Evolutionary conservation across 2,329 filamentous ascomycete species (phyloP), one percentile per base, ranked within the genome.

Genomic region (Alternaria gansuensis): DNA sequence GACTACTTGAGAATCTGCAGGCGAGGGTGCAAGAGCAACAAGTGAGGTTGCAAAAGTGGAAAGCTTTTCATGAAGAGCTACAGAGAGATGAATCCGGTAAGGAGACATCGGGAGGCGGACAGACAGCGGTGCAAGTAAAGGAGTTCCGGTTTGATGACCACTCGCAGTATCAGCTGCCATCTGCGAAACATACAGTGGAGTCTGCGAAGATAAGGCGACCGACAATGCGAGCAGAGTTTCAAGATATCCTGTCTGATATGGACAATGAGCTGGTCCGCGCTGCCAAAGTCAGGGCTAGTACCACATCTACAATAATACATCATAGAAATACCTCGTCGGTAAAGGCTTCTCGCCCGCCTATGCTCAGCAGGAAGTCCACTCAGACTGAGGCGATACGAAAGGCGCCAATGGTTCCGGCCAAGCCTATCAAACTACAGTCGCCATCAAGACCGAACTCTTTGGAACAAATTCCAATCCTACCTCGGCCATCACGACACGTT

Each of bases 1-100:
- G 87, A 0, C 77, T 93, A 1, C 71, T 97, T 21, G 84, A 90
- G 61, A 88, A 93, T 70, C 79, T 97, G 5, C 89, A 94, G 53
- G 77, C 78, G 21, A 85, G 91, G 13, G 85, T 95, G 0, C 80
- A 82, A 41, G 80, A 84, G 6, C 92, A 96, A 67, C 84, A 85
- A 53, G 83, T 84, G 43, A 85, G 92, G 37, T 76, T 97, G 28
- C 82, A 86, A 51, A 88, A 84, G 74, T 96, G 92, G 93, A 84
- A 89, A 66, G 82, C 81, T n/a, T 92, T 92, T 61, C 78, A 80
- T 82, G 85, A 61, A 78, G 81, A 64, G 48, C 50, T 77, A 33
- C 63, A 64, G 34, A 62, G 58, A 13, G 63, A 72, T 4, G 49
- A 51, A 2, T 33, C 62, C 2, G 43, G 39, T 2, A 28, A 59